Evolutionary conservation across 2,329 filamentous ascomycete genomes (phyloP).

Genomic region (Penicillium sp.): DNA sequence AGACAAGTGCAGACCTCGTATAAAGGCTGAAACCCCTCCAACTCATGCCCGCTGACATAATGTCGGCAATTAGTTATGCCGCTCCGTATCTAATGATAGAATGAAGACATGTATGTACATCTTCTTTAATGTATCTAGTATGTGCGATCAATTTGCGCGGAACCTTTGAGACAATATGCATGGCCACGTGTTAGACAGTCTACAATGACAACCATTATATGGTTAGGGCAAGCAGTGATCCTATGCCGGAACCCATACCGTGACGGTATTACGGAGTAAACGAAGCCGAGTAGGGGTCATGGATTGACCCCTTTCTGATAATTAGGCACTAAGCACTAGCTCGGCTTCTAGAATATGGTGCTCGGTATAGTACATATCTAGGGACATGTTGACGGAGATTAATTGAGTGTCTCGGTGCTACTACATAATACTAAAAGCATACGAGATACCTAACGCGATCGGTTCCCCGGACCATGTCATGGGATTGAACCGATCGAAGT

Average conservation of each 20-base stretch:
- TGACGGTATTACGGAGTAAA: background rate
- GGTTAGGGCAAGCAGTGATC: background rate
- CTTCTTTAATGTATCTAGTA: no score
- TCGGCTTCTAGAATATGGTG: background rate
- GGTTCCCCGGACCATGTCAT: slow-evolving; percentile 8
- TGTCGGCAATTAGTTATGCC: slow-evolving; percentile 6
- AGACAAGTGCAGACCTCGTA: background rate
- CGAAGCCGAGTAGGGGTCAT: background rate
- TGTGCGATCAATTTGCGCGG: background rate
- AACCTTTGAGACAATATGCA: background rate
- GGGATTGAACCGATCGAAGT: slow-evolving; percentile 5
- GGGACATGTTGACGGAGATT: background rate
- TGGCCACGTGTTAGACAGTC: background rate
- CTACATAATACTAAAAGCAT: background rate
- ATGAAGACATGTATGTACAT: no score
- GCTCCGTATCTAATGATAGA: background rate
- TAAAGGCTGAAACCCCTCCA: background rate
- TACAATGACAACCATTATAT: background rate
- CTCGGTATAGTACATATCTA: background rate
- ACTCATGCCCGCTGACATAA: slow-evolving; percentile 7
- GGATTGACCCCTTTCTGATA: background rate
- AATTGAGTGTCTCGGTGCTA: background rate
- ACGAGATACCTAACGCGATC: background rate
- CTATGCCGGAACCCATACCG: background rate
- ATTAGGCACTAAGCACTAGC: background rate